These are phyloP conservation scores for Bertia moriformis DNA, from an alignment of 2,329 filamentous ascomycete genomes.

Conservation along the genomic window DNA sequence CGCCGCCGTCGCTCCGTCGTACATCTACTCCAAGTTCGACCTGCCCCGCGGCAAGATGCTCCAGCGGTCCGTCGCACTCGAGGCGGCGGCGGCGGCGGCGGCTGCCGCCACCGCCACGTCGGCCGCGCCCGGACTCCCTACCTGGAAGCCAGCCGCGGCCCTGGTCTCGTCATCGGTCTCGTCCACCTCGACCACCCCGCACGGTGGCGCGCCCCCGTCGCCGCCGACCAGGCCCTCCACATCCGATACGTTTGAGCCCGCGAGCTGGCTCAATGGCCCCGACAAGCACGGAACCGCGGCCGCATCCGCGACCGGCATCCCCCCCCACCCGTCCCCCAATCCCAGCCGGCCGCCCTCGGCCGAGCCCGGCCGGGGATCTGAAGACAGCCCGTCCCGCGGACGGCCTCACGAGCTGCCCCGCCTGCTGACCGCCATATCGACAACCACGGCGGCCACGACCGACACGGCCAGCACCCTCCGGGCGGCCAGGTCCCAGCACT, in stretches of 20 bases:
- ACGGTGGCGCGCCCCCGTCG: conserved; percentile 40
- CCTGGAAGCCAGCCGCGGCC: background rate
- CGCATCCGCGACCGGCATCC: conserved; percentile 18
- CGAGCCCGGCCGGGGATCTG: too few species aligned
- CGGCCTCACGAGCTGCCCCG: conserved; percentile 25
- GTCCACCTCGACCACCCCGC: conserved; percentile 21
- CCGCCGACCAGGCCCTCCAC: conserved; percentile 44
- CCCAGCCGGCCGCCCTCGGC: too few species aligned
- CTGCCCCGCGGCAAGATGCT: conserved; percentile 71
- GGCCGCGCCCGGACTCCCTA: conserved; percentile 13
- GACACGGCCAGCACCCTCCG: conserved; percentile 32
- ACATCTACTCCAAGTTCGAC: conserved; percentile 73
- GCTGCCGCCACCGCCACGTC: conserved; percentile 45
- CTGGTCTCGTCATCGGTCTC: background rate
- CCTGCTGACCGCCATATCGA: conserved; percentile 28
- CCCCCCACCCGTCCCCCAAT: conserved; percentile 27
- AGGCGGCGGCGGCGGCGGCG: too few species aligned
- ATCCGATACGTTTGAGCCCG: background rate
- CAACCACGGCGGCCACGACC: conserved; percentile 31
- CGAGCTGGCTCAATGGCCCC: background rate
- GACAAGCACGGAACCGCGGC: conserved; percentile 31
- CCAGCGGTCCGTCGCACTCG: conserved; percentile 36
- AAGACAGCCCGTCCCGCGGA: conserved; percentile 32
- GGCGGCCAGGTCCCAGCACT: conserved; percentile 23
- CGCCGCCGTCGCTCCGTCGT: conserved; percentile 50